A percentile compares a stretch with the other conserved stretches of the same genome.
These are phyloP conservation scores for Acorus gramineus DNA, from an alignment of 106 monocot species.

Conservation along the genomic window DNA sequence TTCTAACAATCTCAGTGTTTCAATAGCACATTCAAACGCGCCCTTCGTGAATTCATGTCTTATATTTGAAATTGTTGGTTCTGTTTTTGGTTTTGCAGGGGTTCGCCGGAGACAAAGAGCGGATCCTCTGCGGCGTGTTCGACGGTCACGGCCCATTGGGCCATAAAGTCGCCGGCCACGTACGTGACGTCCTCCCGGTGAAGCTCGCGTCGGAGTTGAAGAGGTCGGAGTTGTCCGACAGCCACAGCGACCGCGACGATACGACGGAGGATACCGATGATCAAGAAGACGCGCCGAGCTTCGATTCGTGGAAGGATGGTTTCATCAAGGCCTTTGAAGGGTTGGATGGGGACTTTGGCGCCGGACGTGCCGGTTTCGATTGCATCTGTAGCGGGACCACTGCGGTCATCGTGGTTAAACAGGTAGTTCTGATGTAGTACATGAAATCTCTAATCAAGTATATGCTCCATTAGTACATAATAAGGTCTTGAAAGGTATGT, in stretches of 20 bases:
- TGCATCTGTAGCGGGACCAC: constrained; percentile 45
- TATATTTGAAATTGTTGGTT: too few species aligned
- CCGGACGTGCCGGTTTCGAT: constrained; percentile 18
- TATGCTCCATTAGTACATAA: neutral
- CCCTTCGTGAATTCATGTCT: too few species aligned
- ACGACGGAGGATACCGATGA: neutral
- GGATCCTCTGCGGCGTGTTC: constrained; percentile 31
- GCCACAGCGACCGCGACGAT: neutral
- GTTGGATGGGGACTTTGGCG: constrained; percentile 29
- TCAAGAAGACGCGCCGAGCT: neutral
- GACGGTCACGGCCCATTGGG: constrained; percentile 44
- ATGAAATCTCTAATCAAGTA: neutral
- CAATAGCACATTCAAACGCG: neutral
- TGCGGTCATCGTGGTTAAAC: constrained; percentile 33
- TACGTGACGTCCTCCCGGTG: constrained; percentile 27
- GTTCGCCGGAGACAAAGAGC: constrained; percentile 24
- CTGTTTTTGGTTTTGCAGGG: constrained; percentile 9
- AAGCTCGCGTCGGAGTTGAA: constrained; percentile 9
- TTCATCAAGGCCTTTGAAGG: constrained; percentile 28
- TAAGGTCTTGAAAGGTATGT: too few species aligned
- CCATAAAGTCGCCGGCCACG: constrained; percentile 32
- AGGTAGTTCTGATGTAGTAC: constrained; percentile 11
- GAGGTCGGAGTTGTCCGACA: neutral
- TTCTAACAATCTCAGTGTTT: neutral
- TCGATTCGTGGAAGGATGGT: constrained; percentile 14